Conservation (phyloP, 768 basidiomycete genomes). For the Boletus rufocinnamomeus region DNA sequence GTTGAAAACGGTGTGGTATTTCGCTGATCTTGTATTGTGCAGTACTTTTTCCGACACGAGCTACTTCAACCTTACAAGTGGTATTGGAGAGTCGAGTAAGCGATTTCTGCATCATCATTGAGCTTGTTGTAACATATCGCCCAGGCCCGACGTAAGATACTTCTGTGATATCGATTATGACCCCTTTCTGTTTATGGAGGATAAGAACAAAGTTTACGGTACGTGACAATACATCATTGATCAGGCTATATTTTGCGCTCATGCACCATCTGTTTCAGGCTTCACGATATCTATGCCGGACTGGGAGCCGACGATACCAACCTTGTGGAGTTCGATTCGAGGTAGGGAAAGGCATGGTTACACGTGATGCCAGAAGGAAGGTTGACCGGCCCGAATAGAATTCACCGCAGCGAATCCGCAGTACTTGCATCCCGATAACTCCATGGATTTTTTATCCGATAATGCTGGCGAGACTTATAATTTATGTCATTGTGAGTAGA, state of each 20-base stretch:
- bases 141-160: constrained; percentile 51
- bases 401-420: constrained; percentile 58
- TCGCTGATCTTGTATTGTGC: constrained; percentile 9
- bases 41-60: constrained; percentile 60
- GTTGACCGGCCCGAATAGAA: constrained; percentile 46
- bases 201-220: constrained; percentile 54
- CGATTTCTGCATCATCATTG: neutral
- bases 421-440: constrained; percentile 56
- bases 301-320: constrained; percentile 61
- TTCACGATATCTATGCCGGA: constrained; percentile 70
- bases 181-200: constrained; percentile 60
- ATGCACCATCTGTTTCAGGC: constrained; percentile 30
- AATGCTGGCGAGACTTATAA: constrained; percentile 67
- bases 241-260: neutral
- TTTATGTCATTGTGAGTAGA: constrained; percentile 57
- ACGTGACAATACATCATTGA: constrained; percentile 5
- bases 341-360: constrained; percentile 40
- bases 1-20: neutral
- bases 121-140: neutral
- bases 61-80: constrained; percentile 54
- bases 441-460: constrained; percentile 64
- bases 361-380: constrained; percentile 35
- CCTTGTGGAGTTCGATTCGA: constrained; percentile 61
- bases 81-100: constrained; percentile 65
- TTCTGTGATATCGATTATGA: constrained; percentile 54